These are phyloP conservation scores for Apiospora sp. DNA, from an alignment of 2,329 filamentous ascomycete genomes.

Conservation along the genomic window DNA sequence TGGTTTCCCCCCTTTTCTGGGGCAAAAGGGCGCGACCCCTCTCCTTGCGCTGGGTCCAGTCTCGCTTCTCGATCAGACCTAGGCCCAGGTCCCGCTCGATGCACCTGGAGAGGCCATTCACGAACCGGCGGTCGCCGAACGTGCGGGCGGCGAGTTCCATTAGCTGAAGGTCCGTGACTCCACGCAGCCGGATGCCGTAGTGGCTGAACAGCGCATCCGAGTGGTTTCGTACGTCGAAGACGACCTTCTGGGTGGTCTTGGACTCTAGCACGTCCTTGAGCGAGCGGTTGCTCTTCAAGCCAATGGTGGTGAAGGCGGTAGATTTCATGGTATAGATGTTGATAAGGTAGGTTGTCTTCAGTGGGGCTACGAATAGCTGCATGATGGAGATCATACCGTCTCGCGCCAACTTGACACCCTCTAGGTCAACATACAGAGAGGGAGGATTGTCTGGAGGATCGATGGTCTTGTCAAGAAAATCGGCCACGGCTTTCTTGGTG, in stretches of 20 bases:
- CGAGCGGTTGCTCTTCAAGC: background rate
- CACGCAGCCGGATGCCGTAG: background rate
- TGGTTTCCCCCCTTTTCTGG: background rate
- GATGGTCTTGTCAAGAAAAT: background rate
- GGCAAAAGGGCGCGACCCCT: background rate
- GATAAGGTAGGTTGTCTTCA: background rate
- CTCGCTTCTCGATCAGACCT: background rate
- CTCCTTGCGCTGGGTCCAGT: background rate
- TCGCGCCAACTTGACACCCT: background rate
- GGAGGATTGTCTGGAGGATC: background rate
- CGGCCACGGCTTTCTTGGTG: background rate
- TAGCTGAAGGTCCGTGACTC: constrained; percentile 9
- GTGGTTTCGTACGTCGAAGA: constrained; percentile 24
- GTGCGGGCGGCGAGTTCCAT: background rate
- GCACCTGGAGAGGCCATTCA: background rate
- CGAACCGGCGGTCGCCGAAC: background rate
- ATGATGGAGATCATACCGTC: background rate
- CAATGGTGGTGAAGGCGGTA: background rate
- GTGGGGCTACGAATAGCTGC: background rate
- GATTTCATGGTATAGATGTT: background rate
- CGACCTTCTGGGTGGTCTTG: background rate
- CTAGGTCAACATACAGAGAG: constrained; percentile 18
- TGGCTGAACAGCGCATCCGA: constrained; percentile 34
- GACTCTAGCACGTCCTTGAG: background rate
- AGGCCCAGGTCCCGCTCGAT: background rate